Base-by-base conservation (phyloP, 306 rosid genomes). In the Ammopiptanthus mongolicus region DNA sequence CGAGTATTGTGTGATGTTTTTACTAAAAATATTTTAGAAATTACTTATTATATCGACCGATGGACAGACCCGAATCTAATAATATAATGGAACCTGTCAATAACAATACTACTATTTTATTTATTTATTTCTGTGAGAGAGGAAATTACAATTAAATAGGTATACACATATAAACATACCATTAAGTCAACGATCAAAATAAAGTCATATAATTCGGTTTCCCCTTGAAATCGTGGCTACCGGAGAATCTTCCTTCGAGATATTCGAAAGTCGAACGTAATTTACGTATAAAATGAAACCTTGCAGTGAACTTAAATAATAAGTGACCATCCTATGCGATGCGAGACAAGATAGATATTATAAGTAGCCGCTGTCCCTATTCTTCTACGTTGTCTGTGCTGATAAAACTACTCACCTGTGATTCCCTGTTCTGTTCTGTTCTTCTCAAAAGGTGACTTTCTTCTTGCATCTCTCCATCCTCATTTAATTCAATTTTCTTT, bases 241-340 rank as follows among this genome's bases (percentile, higher is more conserved):
- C 2, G 8, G 22, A 63, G 84, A 81, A 81, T 81, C 66, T 52
- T 75, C 51, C 66, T n/a, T n/a, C 0, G 3, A 69, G 68, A 75
- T 59, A 67, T 58, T 66, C 58, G 57, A 18, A 61, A 60, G n/a
- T 22, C 5, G 1, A 65, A 25, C 19, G 8, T 5, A 39, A 64
- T 21, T 14, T 13, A 65, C 55, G 12, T 4, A 63, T 5, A 63
- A 37, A 34, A 37, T 5, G 69, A 19, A 44, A 39, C 19, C 31
- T 10, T 17, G 64, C 14, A 10, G 19, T 13, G n/a, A 70, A 50
- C 42, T 3, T n/a, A 25, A 8, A n/a, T n/a, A n/a, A n/a, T n/a
- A n/a, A n/a, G 47, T 29, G 19, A 33, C 52, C 8, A 0, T 17
- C 25, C 19, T 3, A 13, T 18, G 10, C 3, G 12, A 25, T 25